Evolutionary conservation across 305 asterid species (phyloP).

Genomic region (Fraxinus greggii): DNA sequence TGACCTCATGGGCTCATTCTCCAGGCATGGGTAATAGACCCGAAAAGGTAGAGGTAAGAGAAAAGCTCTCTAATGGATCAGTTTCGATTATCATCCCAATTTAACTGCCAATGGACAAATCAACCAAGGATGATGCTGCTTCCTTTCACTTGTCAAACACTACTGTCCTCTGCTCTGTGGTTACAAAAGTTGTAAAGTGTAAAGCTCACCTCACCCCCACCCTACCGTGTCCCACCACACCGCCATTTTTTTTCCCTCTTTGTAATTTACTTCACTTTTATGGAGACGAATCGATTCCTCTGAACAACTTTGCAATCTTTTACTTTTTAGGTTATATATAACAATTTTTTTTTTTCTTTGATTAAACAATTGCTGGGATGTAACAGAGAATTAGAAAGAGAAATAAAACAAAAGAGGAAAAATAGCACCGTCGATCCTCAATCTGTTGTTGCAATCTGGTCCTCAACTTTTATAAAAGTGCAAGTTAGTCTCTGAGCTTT

Average conservation of each 20-base stretch:
- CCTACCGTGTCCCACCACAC: neutral
- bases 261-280: conserved; percentile 24
- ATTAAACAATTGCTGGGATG: neutral
- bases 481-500: neutral
- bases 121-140: neutral
- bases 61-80: neutral
- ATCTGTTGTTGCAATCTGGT: neutral
- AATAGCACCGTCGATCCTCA: neutral
- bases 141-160: neutral
- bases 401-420: neutral
- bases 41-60: neutral
- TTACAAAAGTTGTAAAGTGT: neutral
- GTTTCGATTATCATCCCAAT: neutral
- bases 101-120: neutral
- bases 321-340: neutral
- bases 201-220: neutral
- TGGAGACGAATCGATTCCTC: conserved; percentile 45
- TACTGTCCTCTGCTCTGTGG: neutral
- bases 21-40: neutral
- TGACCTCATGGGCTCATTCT: neutral
- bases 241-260: neutral
- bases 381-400: conserved; percentile 4
- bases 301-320: neutral
- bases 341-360: neutral
- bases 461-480: neutral